Evolutionary conservation across 2,329 filamentous ascomycete species (phyloP), one percentile per base, ranked within the genome.

Genomic region (Alternaria brassicae): DNA sequence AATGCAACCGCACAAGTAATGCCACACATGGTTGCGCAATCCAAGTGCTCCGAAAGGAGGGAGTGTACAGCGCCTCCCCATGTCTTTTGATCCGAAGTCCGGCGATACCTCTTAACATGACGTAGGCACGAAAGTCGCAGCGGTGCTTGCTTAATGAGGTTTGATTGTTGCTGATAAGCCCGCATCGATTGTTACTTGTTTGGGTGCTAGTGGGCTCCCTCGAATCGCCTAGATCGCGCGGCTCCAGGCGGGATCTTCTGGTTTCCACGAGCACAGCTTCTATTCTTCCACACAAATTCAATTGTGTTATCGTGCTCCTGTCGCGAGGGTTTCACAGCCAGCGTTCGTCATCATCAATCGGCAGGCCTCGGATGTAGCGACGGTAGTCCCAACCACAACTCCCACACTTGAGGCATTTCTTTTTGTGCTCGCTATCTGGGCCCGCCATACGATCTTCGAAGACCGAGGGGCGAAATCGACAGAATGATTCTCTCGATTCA

Each of bases 1-100:
- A 66, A 34, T 34, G 63, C 60, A 41, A 64, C 61, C 8, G 53
- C 58, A 51, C 61, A 66, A 44, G 58, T 62, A 42, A 66, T 66
- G 50, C 63, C 63, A 47, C 63, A 66, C 63, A 66, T 66, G 8
- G 13, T 53, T 32, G 17, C 13, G 21, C 27, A 6, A 42, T 49
- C 23, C 12, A 15, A 49, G 44, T 36, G 21, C 32, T 27, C 28
- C n/a, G 28, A 23, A 21, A 36, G 23, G 17, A 37, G 17, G 23
- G 7, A 17, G 25, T 47, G 51, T 47, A 36, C 42, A 54, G 28
- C 13, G 17, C 32, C 13, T 32, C 21, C 27, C 36, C 42, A 55
- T 58, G 17, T 37, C 28, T 42, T 40, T 36, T 17, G 19, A 34
- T 40, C 34, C n/a, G 34, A 32, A 44, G 32, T 28, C 42, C 27